These are phyloP conservation scores for Collybia nuda DNA, from an alignment of 768 basidiomycete species.

Conservation along the genomic window DNA sequence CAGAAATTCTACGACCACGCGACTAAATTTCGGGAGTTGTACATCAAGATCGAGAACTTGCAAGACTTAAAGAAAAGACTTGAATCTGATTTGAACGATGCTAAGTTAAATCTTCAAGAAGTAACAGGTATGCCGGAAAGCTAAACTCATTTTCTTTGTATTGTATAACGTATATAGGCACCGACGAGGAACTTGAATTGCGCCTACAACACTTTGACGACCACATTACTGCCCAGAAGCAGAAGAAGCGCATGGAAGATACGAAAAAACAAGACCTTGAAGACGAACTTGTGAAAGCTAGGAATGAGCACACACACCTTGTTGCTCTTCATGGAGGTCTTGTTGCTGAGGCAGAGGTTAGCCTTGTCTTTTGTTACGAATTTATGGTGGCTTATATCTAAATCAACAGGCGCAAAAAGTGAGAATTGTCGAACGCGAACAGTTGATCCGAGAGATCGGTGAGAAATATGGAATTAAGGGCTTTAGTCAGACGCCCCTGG, in stretches of 20 bases:
- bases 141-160: background rate
- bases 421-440: slow-evolving; percentile 70
- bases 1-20: slow-evolving; percentile 80
- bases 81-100: slow-evolving; percentile 59
- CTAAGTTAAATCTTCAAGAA: slow-evolving; percentile 65
- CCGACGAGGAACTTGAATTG: slow-evolving; percentile 66
- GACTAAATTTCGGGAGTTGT: slow-evolving; percentile 84
- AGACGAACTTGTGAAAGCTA: slow-evolving; percentile 51
- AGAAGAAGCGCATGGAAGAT: slow-evolving; percentile 45
- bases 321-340: slow-evolving; percentile 67
- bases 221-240: slow-evolving; percentile 50
- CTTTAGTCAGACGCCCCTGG: slow-evolving; percentile 68
- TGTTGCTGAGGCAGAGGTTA: slow-evolving; percentile 71
- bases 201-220: slow-evolving; percentile 61
- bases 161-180: slow-evolving; percentile 42
- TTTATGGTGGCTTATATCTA: background rate
- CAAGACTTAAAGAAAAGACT: slow-evolving; percentile 61
- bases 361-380: background rate
- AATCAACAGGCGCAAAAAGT: slow-evolving; percentile 65
- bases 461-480: slow-evolving; percentile 72
- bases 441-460: slow-evolving; percentile 67
- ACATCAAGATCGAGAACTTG: slow-evolving; percentile 64
- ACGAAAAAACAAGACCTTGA: slow-evolving; percentile 60
- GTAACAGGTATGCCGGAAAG: slow-evolving; percentile 50
- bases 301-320: slow-evolving; percentile 54